Base-by-base conservation (phyloP, 1,139 yeast species). In the Blastobotrys serpentis region DNA sequence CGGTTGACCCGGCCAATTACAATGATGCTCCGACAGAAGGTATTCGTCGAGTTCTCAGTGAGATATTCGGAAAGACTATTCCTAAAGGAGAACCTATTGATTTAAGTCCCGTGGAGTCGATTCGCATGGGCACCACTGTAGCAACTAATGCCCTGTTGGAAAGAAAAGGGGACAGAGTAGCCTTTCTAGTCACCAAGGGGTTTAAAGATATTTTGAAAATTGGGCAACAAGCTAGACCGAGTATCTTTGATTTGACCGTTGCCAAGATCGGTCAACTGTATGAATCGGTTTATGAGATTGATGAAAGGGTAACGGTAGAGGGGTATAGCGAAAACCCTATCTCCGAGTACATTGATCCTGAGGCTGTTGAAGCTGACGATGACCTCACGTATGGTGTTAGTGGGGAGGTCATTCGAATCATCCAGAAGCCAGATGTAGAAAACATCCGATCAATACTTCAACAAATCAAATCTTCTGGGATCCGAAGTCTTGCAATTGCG, bases 11-110 rank as follows among this genome's bases (percentile, higher is more conserved):
- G 0, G 71, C 76, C 40, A 89, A 89, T 68, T 89, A 90, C 63
- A 70, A 74, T 3, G 97, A 90, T 72, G 96, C 97, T 0, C 95
- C 95, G 3, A 74, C 90, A 13, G 97, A 89, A 68, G 97, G 96
- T 4, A 86, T 90, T 42, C 74, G 97, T 54, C 70, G 95, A 45
- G 77, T 87, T 0, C 67, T 90, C 51, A 94, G 86, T 62, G 68
- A 70, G 32, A 79, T 77, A 50, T 75, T 79, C 1, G 76, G 77
- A 0, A 64, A 61, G 3, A 48, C 63, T 8, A 84, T 85, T 38
- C 66, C 70, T 1, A 59, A 64, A 34, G 76, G 74, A 3, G 60
- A 62, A 19, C 72, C 70, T 1, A 61, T 78, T 42, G 80, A 77
- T 53, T 68, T 82, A 4, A 62, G 74, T 0, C 59, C 63, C 7